Evolutionary conservation across 345 rosid species (phyloP).

Genomic region (Balakata baccata): DNA sequence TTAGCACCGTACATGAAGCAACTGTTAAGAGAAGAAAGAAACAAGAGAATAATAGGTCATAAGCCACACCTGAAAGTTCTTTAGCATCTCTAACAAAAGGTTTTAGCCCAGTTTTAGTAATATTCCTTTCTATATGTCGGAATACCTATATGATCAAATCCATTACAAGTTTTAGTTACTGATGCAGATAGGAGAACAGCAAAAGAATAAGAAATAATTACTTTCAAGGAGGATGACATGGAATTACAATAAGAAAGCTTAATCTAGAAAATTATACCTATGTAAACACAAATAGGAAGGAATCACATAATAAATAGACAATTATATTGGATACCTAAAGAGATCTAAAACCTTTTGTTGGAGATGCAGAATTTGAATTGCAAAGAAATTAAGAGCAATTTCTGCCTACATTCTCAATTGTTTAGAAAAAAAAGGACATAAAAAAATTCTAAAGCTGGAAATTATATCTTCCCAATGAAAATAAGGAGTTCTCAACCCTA

Average conservation of each 20-base stretch:
- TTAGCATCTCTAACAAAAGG: slow-evolving; percentile 87
- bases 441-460: not conserved
- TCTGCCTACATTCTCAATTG: not conserved
- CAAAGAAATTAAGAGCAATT: not conserved
- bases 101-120: slow-evolving; percentile 96
- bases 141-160: slow-evolving; percentile 99
- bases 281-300: not conserved
- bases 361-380: not conserved
- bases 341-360: not conserved
- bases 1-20: slow-evolving; percentile 14
- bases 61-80: slow-evolving; percentile 71
- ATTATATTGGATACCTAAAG: not conserved
- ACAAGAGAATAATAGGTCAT: not conserved
- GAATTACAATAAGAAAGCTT: not conserved
- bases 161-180: slow-evolving; percentile 98
- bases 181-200: slow-evolving; percentile 4
- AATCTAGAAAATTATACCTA: not conserved
- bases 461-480: not conserved
- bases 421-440: not conserved
- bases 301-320: not conserved
- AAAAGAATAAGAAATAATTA: slow-evolving; percentile 14
- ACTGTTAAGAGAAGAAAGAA: not conserved
- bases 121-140: slow-evolving; percentile 98
- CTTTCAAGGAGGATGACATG: not conserved
- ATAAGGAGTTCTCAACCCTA: not conserved